A percentile compares a stretch with the other conserved stretches of the same genome.
phyloP scores from a whole-genome alignment of 2,329 filamentous ascomycete species.

The Botrytis hyacinthi region DNA sequence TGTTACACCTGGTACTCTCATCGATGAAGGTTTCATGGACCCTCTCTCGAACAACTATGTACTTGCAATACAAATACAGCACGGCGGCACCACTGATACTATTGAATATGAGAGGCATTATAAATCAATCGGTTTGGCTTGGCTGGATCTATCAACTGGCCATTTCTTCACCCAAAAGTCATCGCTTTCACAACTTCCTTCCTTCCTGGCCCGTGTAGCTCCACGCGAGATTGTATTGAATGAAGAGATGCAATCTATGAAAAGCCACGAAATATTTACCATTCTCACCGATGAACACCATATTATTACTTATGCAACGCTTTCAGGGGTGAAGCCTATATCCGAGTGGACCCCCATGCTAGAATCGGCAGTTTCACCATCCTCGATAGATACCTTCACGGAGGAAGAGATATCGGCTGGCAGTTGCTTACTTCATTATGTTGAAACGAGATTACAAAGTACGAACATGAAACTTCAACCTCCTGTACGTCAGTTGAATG shows the following conservation, averaged over 20 bases:
- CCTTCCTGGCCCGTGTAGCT: conserved; percentile 76
- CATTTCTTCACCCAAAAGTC: conserved; percentile 85
- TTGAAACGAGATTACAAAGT: conserved; percentile 74
- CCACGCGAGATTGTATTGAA: conserved; percentile 84
- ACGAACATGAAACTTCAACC: conserved; percentile 78
- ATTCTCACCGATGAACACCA: conserved; percentile 74
- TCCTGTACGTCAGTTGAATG: conserved; percentile 73
- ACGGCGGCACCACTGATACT: conserved; percentile 18
- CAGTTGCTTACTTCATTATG: conserved; percentile 79
- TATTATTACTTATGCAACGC: conserved; percentile 69
- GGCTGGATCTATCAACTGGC: conserved; percentile 93
- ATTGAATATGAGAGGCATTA: neutral
- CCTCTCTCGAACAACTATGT: conserved; percentile 92
- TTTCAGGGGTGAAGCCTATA: conserved; percentile 41
- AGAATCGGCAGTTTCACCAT: conserved; percentile 64
- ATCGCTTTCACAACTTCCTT: conserved; percentile 68
- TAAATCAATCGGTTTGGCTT: conserved; percentile 71
- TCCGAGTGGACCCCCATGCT: conserved; percentile 71
- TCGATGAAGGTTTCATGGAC: conserved; percentile 97
- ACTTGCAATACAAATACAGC: conserved; percentile 68
- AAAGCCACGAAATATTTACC: conserved; percentile 60
- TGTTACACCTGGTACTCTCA: conserved; percentile 90
- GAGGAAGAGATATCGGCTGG: conserved; percentile 71
- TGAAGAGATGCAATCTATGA: conserved; percentile 55
- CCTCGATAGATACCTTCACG: conserved; percentile 58